phyloP scores from a whole-genome alignment of 2,329 filamentous ascomycete species.

The Rutstroemia sp. region DNA sequence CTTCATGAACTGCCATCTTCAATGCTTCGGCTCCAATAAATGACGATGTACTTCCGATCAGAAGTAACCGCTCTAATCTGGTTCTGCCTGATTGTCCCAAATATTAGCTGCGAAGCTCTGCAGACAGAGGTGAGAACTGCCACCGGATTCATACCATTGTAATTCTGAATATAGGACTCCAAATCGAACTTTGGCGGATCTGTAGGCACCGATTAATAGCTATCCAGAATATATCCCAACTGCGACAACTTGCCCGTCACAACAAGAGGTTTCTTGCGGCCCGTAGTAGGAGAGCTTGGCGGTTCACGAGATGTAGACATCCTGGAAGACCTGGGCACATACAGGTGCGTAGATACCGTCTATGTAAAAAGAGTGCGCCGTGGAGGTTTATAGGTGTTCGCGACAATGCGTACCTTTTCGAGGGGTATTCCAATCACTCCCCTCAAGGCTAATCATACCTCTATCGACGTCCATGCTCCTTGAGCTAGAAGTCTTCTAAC shows the following conservation, averaged over 20 bases:
- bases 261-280: conserved; percentile 17
- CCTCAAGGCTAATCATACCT: too few species aligned
- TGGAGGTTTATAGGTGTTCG: too few species aligned
- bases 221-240: not conserved
- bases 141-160: conserved; percentile 53
- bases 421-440: too few species aligned
- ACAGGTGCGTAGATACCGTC: too few species aligned
- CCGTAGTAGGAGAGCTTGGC: conserved; percentile 7
- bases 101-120: conserved; percentile 4
- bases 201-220: conserved; percentile 11
- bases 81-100: conserved; percentile 58
- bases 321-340: not conserved
- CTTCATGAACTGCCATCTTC: conserved; percentile 66
- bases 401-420: too few species aligned
- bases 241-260: conserved; percentile 13
- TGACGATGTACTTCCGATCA: conserved; percentile 73
- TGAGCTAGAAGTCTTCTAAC: not conserved
- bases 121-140: not conserved
- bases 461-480: not conserved
- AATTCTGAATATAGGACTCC: conserved; percentile 85
- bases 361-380: too few species aligned
- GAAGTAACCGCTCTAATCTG: conserved; percentile 69
- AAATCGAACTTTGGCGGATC: conserved; percentile 76
- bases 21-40: conserved; percentile 74
- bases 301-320: not conserved